Percentiles rank a stretch among this genome's conserved stretches.
Evolutionary conservation across 1,139 yeast genomes (phyloP).

Genomic region (Wickerhamomyces sp.): DNA sequence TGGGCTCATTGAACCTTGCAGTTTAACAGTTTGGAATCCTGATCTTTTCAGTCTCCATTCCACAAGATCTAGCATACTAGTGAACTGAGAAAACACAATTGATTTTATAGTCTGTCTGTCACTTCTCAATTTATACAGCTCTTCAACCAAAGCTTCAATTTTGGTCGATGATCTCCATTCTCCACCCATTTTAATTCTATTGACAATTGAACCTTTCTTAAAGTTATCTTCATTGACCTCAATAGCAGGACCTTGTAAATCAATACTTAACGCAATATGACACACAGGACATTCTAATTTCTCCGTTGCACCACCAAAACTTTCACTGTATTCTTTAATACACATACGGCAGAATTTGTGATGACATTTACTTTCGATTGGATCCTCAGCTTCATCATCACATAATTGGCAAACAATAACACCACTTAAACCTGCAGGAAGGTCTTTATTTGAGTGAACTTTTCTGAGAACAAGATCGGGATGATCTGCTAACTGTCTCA

Average conservation of each 20-base stretch:
- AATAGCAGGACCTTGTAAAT: conserved; percentile 79
- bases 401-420: conserved; percentile 86
- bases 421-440: conserved; percentile 35
- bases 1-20: conserved; percentile 97
- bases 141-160: conserved; percentile 94
- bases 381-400: conserved; percentile 97
- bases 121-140: conserved; percentile 78
- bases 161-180: conserved; percentile 79
- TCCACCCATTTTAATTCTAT: conserved; percentile 81
- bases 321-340: conserved; percentile 81
- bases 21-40: conserved; percentile 87
- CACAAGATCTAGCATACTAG: conserved; percentile 91
- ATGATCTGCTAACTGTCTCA: conserved; percentile 97
- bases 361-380: conserved; percentile 90
- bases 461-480: conserved; percentile 89
- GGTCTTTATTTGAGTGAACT: conserved; percentile 40
- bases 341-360: conserved; percentile 93
- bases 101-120: conserved; percentile 88
- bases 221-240: conserved; percentile 65
- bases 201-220: conserved; percentile 80
- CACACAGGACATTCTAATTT: conserved; percentile 90
- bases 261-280: conserved; percentile 88
- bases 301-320: conserved; percentile 60
- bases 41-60: conserved; percentile 95
- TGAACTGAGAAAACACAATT: conserved; percentile 94